Base-by-base conservation (phyloP, 768 basidiomycete genomes). In the Dacryopinax primogenitus region DNA sequence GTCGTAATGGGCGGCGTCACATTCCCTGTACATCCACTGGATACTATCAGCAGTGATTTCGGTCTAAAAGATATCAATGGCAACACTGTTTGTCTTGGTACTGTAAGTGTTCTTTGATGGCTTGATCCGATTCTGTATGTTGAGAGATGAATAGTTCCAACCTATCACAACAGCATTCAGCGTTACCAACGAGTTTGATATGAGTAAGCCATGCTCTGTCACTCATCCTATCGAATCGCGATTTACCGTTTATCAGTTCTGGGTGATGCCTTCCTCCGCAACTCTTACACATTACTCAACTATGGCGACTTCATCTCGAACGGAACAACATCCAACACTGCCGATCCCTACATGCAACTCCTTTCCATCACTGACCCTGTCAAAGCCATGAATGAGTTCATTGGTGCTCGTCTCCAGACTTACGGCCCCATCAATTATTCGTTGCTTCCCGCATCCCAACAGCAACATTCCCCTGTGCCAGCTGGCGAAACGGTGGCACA, bases 11-110 rank as follows among this genome's bases (percentile, higher is more conserved):
- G 86, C 61, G 89, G 89, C 15, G 39, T 74, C 41, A 76, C 79
- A n/a, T 85, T 83, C 70, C 87, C 87, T 0, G 76, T 91, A 0
- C 87, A 90, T 71, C 89, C 90, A 18, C 76, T 91, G 28, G 89
- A 91, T 67, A 76, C 79, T 64, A 78, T 85, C 65, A 68, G 75
- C 63, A 63, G 82, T 71, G 87, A 87, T 69, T 83, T 85, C 64
- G 69, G 70, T 37, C 76, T 78, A 64, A 75, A 74, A 9, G 78
- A 82, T 71, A 69, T 65, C 7, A 74, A 75, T 15, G 87, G 87
- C 41, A 79, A 77, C 67, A 73, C 79, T 64, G 80, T 82, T 0
- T 90, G 88, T 72, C 78, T 85, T 64, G 88, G 88, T 16, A 67
- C 78, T 73, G 84, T 85, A 67, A 68, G 81, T 71, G 2, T 36